Percentiles rank a stretch among this genome's conserved stretches.
Conservation (phyloP, 352 stramenopile species). For the Phytophthora pisi region DNA sequence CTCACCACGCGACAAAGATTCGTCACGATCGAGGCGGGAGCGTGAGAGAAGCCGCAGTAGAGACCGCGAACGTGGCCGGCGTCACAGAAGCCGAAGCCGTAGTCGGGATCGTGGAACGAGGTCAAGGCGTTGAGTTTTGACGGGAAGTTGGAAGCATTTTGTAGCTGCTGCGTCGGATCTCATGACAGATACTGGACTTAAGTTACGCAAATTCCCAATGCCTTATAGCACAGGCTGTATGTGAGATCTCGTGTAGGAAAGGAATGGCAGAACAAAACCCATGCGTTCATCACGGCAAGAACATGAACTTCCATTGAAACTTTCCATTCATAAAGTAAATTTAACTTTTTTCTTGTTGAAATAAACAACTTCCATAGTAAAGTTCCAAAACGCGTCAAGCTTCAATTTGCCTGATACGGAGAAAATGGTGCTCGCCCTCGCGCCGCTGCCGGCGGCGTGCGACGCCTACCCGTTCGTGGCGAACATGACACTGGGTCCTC, state of each 20-base stretch:
- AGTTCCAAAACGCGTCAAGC: not conserved
- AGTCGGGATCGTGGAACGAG: not conserved
- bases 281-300: too few relatives aligned
- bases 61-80: not conserved
- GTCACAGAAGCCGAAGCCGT: not conserved
- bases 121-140: not conserved
- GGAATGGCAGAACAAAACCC: too few relatives aligned
- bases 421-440: constrained; percentile 4
- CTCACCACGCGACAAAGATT: constrained; percentile 10
- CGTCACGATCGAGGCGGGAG: constrained; percentile 5
- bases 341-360: too few relatives aligned
- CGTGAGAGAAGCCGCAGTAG: not conserved
- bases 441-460: constrained; percentile 27
- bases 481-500: constrained; percentile 73
- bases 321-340: not conserved
- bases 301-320: too few relatives aligned
- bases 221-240: too few relatives aligned
- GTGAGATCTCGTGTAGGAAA: too few relatives aligned
- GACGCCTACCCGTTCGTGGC: constrained; percentile 43
- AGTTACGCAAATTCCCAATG: too few relatives aligned
- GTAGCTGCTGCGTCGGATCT: too few relatives aligned
- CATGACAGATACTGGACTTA: too few relatives aligned
- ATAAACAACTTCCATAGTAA: too few relatives aligned
- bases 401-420: not conserved
- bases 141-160: too few relatives aligned